Percentiles rank a stretch among this genome's conserved stretches.
phyloP scores from a whole-genome alignment of 1,284 basidiomycete genomes.

The Ceratobasidium sp. region DNA sequence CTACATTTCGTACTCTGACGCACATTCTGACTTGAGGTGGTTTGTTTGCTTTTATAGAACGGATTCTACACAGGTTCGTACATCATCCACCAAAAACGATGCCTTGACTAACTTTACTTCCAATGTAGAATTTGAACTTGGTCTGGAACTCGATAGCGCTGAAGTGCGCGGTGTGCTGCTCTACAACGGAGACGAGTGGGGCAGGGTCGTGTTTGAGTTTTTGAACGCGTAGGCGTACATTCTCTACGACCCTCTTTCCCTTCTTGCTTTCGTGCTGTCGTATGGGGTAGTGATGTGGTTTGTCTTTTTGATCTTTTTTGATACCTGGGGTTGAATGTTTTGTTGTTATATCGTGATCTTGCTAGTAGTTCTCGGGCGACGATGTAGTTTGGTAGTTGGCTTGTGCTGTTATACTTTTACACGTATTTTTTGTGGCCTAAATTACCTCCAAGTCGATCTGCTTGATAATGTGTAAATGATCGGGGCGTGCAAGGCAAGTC shows the following conservation, averaged over 20 bases:
- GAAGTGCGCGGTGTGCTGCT: slow-evolving; percentile 79
- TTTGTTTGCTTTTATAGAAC: slow-evolving; percentile 48
- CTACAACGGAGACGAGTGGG: slow-evolving; percentile 77
- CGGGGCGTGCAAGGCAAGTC: too few species aligned
- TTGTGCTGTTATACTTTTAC: background rate
- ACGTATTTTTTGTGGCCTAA: too few species aligned
- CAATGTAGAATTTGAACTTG: slow-evolving; percentile 75
- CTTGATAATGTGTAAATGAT: too few species aligned
- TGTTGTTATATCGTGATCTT: background rate
- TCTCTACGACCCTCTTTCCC: too few species aligned
- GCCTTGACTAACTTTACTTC: background rate
- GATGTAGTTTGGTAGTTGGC: background rate
- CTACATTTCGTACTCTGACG: background rate
- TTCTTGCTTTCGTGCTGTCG: too few species aligned
- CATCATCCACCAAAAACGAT: background rate
- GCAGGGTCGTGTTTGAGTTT: slow-evolving; percentile 63
- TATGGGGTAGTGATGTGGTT: too few species aligned
- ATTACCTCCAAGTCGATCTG: too few species aligned
- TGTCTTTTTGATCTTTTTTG: background rate
- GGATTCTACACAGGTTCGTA: slow-evolving; percentile 80
- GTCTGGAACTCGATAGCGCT: slow-evolving; percentile 75
- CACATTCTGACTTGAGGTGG: background rate
- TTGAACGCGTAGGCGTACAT: slow-evolving; percentile 45
- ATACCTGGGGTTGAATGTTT: background rate
- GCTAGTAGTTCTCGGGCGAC: background rate